Percentiles rank a stretch among this genome's conserved stretches.
These are phyloP conservation scores for Salix caprea DNA, from an alignment of 345 rosid genomes.

Conservation along the genomic window DNA sequence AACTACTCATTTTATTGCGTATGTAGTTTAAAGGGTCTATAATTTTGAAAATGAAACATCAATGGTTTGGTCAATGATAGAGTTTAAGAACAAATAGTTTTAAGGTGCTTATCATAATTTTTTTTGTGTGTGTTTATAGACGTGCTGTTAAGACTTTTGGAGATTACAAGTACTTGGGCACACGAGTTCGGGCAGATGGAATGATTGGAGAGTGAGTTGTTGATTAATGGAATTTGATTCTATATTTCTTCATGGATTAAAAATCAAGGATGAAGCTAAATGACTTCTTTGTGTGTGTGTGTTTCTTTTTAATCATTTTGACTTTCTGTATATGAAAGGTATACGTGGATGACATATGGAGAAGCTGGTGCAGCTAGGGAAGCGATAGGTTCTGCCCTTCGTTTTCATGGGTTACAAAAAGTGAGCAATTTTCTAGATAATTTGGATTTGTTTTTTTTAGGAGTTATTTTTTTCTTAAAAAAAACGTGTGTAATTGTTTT, in stretches of 20 bases:
- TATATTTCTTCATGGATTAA: background rate
- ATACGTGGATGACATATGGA: conserved; percentile 87
- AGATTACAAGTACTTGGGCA: conserved; percentile 74
- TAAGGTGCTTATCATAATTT: background rate
- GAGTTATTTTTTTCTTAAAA: no score
- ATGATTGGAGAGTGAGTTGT: conserved; percentile 73
- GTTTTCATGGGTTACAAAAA: conserved; percentile 47
- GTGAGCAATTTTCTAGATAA: conserved; percentile 32
- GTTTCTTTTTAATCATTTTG: background rate
- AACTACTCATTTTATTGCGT: background rate
- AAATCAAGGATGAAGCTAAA: background rate
- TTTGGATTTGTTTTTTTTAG: background rate
- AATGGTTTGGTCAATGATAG: background rate
- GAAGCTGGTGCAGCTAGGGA: conserved; percentile 67
- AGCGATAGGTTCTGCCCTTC: conserved; percentile 84
- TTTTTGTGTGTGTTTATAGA: conserved; percentile 23
- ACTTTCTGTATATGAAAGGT: conserved; percentile 35
- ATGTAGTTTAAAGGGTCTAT: background rate
- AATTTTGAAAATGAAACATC: background rate
- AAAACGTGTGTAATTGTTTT: no score
- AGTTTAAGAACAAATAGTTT: background rate
- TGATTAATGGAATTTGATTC: background rate
- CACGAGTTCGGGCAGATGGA: conserved; percentile 62
- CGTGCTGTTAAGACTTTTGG: conserved; percentile 55
- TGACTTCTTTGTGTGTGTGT: no score